Evolutionary conservation across 176 grass and related monocot genomes (phyloP).

Genomic region (Oryza nivara): DNA sequence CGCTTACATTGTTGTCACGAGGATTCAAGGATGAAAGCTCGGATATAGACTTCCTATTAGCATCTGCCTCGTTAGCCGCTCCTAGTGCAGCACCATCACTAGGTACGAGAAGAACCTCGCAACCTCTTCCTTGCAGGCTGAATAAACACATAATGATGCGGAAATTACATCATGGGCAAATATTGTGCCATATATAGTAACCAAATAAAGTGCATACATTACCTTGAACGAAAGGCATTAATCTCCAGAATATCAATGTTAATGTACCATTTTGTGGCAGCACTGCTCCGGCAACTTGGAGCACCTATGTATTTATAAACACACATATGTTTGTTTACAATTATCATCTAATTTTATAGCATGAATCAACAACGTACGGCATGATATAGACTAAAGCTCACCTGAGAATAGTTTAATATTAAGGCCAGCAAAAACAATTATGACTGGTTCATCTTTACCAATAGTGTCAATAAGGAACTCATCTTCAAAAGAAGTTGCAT

Average conservation of each 20-base stretch:
- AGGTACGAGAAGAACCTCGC: not conserved
- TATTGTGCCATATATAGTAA: no score
- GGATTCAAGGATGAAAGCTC: not conserved
- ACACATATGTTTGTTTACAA: no score
- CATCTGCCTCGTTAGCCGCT: not conserved
- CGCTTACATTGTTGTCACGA: not conserved
- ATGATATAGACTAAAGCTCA: not conserved
- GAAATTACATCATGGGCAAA: no score
- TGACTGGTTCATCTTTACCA: not conserved
- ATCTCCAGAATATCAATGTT: not conserved
- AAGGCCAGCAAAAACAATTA: not conserved
- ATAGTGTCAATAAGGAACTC: not conserved
- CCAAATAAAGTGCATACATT: not conserved
- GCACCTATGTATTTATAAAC: not conserved
- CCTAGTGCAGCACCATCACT: not conserved
- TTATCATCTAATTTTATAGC: no score
- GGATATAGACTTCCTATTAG: not conserved
- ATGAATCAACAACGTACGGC: no score
- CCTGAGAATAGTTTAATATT: not conserved
- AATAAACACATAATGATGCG: no score
- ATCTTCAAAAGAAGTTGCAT: not conserved
- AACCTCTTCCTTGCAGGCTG: not conserved
- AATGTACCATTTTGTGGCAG: not conserved
- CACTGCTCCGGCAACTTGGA: not conserved
- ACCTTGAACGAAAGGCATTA: not conserved